phyloP scores from a whole-genome alignment of 305 asterid genomes.

The Fraxinus greggii region DNA sequence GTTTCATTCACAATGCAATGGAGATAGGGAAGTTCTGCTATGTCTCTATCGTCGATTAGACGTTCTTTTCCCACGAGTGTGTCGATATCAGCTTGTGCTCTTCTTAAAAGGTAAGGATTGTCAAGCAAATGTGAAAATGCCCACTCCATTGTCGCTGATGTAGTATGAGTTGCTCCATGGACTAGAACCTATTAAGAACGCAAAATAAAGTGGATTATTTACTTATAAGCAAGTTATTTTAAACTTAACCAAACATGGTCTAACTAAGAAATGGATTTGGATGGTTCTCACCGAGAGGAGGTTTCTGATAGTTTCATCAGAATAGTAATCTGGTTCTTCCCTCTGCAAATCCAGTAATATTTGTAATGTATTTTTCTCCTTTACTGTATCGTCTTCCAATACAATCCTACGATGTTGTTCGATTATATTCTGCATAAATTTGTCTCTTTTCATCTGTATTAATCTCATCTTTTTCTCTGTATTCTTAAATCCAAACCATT shows the following conservation, averaged over 20 bases:
- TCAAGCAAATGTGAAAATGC: conserved; percentile 47
- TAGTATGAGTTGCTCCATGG: conserved; percentile 51
- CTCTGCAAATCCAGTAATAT: conserved; percentile 43
- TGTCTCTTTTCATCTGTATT: conserved; percentile 36
- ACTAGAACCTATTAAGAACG: conserved; percentile 35
- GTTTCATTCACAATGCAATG: conserved; percentile 44
- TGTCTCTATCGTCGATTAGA: conserved; percentile 33
- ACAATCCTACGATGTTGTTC: not conserved
- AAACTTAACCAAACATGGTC: not conserved
- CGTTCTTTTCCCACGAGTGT: conserved; percentile 30
- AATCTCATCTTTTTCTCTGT: conserved; percentile 30
- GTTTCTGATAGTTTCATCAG: conserved; percentile 47
- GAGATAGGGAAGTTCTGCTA: conserved; percentile 40
- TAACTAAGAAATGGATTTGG: not conserved
- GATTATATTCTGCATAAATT: conserved; percentile 31
- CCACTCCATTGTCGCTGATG: conserved; percentile 48
- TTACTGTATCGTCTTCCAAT: not conserved
- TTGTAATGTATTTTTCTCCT: conserved; percentile 33
- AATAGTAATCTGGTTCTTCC: conserved; percentile 42
- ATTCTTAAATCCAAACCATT: conserved; percentile 33
- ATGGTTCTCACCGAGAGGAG: conserved; percentile 49
- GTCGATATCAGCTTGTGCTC: conserved; percentile 41
- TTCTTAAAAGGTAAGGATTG: conserved; percentile 30
- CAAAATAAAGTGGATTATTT: not conserved
- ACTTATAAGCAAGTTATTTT: not conserved